These are phyloP conservation scores for Botrytis porri DNA, from an alignment of 2,329 filamentous ascomycete species.

Conservation along the genomic window DNA sequence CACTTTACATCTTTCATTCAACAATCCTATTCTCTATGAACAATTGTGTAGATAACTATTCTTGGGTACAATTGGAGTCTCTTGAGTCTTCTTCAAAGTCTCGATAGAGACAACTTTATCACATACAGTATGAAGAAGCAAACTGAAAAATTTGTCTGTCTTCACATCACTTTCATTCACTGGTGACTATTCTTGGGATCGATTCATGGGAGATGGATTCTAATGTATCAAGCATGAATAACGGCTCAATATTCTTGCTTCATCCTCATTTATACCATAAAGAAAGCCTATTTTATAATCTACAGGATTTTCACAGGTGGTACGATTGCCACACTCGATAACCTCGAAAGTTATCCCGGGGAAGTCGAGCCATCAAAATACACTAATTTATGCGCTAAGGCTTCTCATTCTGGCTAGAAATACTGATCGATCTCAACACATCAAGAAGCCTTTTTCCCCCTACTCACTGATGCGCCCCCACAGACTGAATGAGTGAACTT, in stretches of 20 bases:
- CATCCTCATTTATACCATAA: not conserved
- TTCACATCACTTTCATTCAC: not conserved
- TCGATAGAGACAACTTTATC: not conserved
- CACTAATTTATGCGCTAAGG: not conserved
- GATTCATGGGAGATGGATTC: rapidly evolving
- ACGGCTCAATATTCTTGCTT: too few species aligned
- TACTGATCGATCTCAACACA: not conserved
- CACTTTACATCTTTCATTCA: not conserved
- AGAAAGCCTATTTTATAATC: not conserved
- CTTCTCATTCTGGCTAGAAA: not conserved
- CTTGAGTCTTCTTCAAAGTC: too few species aligned
- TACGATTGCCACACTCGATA: not conserved
- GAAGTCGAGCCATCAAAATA: not conserved
- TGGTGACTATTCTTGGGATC: not conserved
- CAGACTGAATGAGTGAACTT: too few species aligned
- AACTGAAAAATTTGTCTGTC: not conserved
- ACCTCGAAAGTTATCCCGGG: not conserved
- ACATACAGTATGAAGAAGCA: not conserved
- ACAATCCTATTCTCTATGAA: not conserved
- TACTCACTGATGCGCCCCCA: too few species aligned
- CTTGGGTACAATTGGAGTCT: not conserved
- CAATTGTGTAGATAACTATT: not conserved
- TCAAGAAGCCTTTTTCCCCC: too few species aligned
- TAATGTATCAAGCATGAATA: not conserved
- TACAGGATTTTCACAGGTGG: not conserved